Evolutionary conservation across 2,329 filamentous ascomycete genomes (phyloP), one percentile per base, ranked within the genome.

Genomic region (Graphiopsis chlorocephala): DNA sequence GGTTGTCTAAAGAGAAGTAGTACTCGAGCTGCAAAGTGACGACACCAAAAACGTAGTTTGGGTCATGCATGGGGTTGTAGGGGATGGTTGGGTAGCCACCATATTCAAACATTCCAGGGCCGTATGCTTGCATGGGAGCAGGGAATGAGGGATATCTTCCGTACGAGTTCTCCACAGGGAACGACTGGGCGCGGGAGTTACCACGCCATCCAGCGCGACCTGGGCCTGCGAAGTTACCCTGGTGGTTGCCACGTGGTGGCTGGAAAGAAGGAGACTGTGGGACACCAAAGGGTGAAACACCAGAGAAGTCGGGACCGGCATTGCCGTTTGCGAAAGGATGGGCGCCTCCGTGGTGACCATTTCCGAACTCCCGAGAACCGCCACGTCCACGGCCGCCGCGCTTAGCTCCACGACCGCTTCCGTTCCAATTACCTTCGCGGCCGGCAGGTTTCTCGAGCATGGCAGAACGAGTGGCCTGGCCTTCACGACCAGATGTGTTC

Each of bases 1-100:
- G 84, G 75, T 99, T 99, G 73, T 97, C 91, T 29, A 97, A 86
- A 0, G 94, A 98, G 79, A 99, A 97, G 79, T 99, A 99, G 81
- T 97, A 99, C 73, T 97, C 92, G 42, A 77, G 66, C 73, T 89
- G 88, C 71, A 82, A 85, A 67, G 81, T 84, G 73, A 86, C 85
- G 84, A 85, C 85, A 74, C 77, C 77, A 68, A 86, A 78, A 35
- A 87, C 71, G 38, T 83, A 82, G 67, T 80, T 83, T n/a, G 84
- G 83, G 64, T 88, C 85, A 67, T 86, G 78, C 60, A 84, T 86
- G 48, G 84, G 82, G 67, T 82, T 81, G 72, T 84, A 89, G 8
- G 86, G 83, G 61, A 85, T 76, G 29, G 86, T 69, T 2, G 74
- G 72, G 61, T 72, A 71, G 56, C 71, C 72, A 57, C 69, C 67